These are phyloP conservation scores for Staphylotrichum tortipilum DNA, from an alignment of 495 filamentous ascomycete species.

Conservation along the genomic window DNA sequence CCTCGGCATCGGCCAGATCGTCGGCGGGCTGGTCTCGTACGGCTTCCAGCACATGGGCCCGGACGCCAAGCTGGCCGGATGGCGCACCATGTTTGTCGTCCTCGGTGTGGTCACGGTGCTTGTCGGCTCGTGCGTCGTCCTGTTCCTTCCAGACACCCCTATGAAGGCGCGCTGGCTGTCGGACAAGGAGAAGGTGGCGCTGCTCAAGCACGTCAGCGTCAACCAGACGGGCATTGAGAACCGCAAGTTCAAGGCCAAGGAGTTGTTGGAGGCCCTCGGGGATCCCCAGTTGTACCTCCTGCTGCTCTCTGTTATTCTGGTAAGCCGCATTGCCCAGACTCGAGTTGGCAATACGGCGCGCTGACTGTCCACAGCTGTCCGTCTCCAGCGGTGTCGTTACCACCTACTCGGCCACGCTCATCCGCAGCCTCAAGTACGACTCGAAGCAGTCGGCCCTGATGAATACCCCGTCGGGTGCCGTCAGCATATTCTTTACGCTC, in stretches of 20 bases:
- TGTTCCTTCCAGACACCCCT: constrained; percentile 47
- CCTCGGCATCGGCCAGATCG: constrained; percentile 52
- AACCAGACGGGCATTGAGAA: constrained; percentile 47
- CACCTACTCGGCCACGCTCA: constrained; percentile 53
- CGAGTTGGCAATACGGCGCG: neutral
- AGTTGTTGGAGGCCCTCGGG: constrained; percentile 29
- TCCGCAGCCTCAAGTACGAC: constrained; percentile 48
- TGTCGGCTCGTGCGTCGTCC: constrained; percentile 35
- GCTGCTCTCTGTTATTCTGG: constrained; percentile 23
- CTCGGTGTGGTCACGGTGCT: constrained; percentile 48
- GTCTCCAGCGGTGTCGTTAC: constrained; percentile 53
- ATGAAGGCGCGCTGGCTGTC: constrained; percentile 44
- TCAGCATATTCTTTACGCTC: constrained; percentile 48
- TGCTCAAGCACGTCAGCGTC: constrained; percentile 32
- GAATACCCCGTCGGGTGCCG: constrained; percentile 50
- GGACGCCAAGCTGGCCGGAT: constrained; percentile 40
- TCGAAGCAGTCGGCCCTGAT: constrained; percentile 47
- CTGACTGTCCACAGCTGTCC: constrained; percentile 24
- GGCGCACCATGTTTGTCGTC: constrained; percentile 55
- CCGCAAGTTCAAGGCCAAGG: constrained; percentile 37
- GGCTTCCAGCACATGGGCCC: constrained; percentile 49
- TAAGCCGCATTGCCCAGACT: constrained; percentile 6
- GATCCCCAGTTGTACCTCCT: constrained; percentile 31
- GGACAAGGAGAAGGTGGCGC: constrained; percentile 38
- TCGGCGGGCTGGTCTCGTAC: constrained; percentile 53